A percentile compares a stretch with the other conserved stretches of the same genome.
Conservation (phyloP, 768 basidiomycete species). For the Podaxis pistillaris region DNA sequence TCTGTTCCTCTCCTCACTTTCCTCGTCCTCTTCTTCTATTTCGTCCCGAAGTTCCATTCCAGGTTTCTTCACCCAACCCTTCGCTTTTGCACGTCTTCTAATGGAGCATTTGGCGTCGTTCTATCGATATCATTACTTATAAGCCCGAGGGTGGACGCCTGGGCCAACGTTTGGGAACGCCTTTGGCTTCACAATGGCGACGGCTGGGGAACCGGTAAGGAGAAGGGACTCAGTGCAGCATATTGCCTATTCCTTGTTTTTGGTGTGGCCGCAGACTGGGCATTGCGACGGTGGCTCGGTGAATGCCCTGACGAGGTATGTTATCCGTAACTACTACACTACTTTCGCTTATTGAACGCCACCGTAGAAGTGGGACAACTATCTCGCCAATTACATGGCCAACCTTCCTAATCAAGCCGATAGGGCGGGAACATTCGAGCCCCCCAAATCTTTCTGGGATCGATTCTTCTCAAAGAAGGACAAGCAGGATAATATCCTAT, state of each 20-base stretch:
- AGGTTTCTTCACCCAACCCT: constrained; percentile 44
- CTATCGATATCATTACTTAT: constrained; percentile 54
- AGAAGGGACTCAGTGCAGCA: constrained; percentile 58
- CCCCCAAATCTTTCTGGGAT: constrained; percentile 53
- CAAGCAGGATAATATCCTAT: constrained; percentile 13
- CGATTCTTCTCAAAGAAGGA: constrained; percentile 35
- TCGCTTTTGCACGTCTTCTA: constrained; percentile 49
- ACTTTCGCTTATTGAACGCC: constrained; percentile 1
- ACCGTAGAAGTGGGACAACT: constrained; percentile 65
- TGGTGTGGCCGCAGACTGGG: constrained; percentile 55
- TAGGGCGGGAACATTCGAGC: constrained; percentile 58
- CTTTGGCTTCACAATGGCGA: constrained; percentile 46
- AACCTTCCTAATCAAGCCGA: constrained; percentile 52
- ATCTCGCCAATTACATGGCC: constrained; percentile 56
- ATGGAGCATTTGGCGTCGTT: constrained; percentile 57
- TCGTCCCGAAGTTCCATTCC: constrained; percentile 41
- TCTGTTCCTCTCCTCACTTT: constrained; percentile 32
- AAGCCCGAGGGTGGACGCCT: constrained; percentile 38
- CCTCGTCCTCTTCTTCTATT: constrained; percentile 36
- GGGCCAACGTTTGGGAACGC: constrained; percentile 64
- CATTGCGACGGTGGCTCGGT: constrained; percentile 51
- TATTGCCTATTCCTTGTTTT: constrained; percentile 49
- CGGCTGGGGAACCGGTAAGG: constrained; percentile 51
- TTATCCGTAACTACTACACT: neutral
- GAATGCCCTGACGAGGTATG: constrained; percentile 69